Conservation (phyloP, 805 yeast genomes). For the Kodamaea neixiangensis region DNA sequence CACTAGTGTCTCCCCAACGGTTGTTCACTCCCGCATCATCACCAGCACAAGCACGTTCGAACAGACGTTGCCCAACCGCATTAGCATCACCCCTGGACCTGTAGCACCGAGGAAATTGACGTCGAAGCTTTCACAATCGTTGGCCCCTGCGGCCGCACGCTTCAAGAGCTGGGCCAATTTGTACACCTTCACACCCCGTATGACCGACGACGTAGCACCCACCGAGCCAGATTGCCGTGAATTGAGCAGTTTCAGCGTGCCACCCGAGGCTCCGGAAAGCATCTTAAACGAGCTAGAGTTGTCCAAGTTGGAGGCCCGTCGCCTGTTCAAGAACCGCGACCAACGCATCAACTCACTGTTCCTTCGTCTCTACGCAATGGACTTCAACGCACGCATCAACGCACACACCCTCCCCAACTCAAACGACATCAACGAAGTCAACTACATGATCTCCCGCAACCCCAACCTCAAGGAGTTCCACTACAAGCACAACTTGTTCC, state of each 20-base stretch:
- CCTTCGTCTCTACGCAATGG: slow-evolving; percentile 51
- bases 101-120: neutral
- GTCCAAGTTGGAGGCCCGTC: slow-evolving; percentile 11
- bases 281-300: slow-evolving; percentile 7
- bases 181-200: slow-evolving; percentile 11
- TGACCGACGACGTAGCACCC: slow-evolving; percentile 13
- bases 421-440: slow-evolving; percentile 24
- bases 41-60: neutral
- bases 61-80: neutral
- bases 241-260: slow-evolving; percentile 13
- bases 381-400: slow-evolving; percentile 39
- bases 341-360: slow-evolving; percentile 53
- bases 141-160: neutral
- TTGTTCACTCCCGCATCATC: slow-evolving; percentile 4
- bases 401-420: slow-evolving; percentile 21
- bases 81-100: neutral
- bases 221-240: slow-evolving; percentile 10
- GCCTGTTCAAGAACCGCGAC: slow-evolving; percentile 39
- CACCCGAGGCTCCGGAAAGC: slow-evolving; percentile 5
- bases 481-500: slow-evolving; percentile 25
- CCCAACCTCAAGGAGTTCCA: slow-evolving; percentile 29
- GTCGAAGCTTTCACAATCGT: neutral
- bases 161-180: slow-evolving; percentile 1
- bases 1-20: neutral
- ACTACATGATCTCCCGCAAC: slow-evolving; percentile 13